A percentile compares a stretch with the other conserved stretches of the same genome.
These are phyloP conservation scores for Starmerella apicola DNA, from an alignment of 805 yeast species.

Conservation along the genomic window DNA sequence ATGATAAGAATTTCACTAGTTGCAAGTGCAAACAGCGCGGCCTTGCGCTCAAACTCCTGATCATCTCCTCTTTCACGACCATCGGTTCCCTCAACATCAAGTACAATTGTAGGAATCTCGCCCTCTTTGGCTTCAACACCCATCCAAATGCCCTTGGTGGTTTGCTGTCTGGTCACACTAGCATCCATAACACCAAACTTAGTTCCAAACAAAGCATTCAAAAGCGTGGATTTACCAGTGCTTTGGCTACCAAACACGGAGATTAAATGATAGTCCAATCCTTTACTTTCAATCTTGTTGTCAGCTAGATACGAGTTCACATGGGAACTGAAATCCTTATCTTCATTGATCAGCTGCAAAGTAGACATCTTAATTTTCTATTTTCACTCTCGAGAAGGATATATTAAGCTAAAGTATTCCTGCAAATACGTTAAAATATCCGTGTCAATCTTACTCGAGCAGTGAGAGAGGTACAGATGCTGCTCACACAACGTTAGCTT, in stretches of 20 bases:
- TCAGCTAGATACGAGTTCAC: conserved; percentile 26
- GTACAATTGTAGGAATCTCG: conserved; percentile 32
- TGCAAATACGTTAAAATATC: no score
- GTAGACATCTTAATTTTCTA: conserved; percentile 15
- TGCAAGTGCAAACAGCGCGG: conserved; percentile 86
- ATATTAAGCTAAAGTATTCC: no score
- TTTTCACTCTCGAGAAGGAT: no score
- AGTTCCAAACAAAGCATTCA: conserved; percentile 78
- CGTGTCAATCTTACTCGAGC: no score
- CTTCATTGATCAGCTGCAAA: conserved; percentile 48
- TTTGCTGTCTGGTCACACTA: conserved; percentile 59
- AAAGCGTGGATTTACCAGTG: conserved; percentile 87
- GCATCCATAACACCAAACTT: conserved; percentile 91
- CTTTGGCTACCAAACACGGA: conserved; percentile 96
- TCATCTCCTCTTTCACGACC: conserved; percentile 97
- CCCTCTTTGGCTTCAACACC: conserved; percentile 35
- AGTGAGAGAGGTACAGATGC: no score
- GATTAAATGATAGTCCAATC: conserved; percentile 72
- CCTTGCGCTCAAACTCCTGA: conserved; percentile 94
- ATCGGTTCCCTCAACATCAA: conserved; percentile 99
- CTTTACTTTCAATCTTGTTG: conserved; percentile 28
- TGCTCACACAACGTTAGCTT: no score
- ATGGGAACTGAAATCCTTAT: conserved; percentile 38
- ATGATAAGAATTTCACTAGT: conserved; percentile 84
- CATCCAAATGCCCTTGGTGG: conserved; percentile 77